Evolutionary conservation across 805 yeast genomes (phyloP), one percentile per base, ranked within the genome.

Genomic region (Torulaspora delbrueckii): DNA sequence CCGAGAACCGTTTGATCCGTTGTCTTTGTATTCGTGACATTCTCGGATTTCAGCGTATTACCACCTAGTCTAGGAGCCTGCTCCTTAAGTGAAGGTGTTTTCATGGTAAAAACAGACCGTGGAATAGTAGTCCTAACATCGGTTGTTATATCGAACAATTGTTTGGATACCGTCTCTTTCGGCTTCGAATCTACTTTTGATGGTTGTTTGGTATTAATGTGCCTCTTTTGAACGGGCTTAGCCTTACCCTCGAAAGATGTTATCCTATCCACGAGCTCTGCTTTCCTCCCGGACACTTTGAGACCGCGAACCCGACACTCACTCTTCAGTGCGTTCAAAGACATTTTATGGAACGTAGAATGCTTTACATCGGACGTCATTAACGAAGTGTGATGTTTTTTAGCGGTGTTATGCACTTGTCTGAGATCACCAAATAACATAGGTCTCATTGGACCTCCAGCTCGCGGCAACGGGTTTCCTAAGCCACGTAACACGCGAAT

Each of bases 281-380:
- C 62, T 56, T 82, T 82, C 40, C 72, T 71, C 10, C 89, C 89
- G n/a, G 78, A 66, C 0, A 81, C 74, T 54, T 75, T 78, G 48
- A 82, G 61, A 0, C 86, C 85, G 49, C 82, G 72, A 46, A 66
- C 68, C 46, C 76, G 75, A 59, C 86, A 80, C 58, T 82, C 86
- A 42, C 60, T 61, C 57, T 77, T 80, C 53, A 82, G 69, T 1
- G 77, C 70, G 43, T 76, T 74, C 32, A 81, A 65, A 35, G 78
- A 77, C 77, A 80, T 74, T 24, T 65, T 52, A 25, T 43, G 45
- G 23, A 47, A 40, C 25, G 42, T 26, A 6, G 41, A 18, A 5
- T 40, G 45, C 37, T 40, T 47, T 26, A 28, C 8, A 18, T 43
- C 50, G 10, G 43, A 36, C 18, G 41, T 47, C 23, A 35, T 30